Evolutionary conservation across 345 rosid species (phyloP).

Genomic region (Gossypium bickii): DNA sequence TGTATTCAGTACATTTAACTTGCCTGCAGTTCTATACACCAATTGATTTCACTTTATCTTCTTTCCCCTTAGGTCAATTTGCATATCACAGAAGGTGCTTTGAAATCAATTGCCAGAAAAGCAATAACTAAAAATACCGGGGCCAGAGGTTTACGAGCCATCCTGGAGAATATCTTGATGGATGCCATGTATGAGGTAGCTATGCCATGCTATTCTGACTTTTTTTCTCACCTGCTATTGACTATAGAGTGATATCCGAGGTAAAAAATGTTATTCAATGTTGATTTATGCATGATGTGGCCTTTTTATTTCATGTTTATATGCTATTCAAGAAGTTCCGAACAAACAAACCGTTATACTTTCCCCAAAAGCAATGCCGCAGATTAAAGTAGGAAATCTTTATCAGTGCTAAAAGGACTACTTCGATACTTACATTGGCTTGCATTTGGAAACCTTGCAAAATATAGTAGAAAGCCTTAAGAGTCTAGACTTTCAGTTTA

Average conservation of each 20-base stretch:
- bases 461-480: no score
- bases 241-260: background rate
- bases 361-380: no score
- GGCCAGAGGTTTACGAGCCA: constrained; percentile 84
- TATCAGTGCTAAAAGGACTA: no score
- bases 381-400: no score
- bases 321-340: no score
- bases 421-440: no score
- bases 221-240: background rate
- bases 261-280: no score
- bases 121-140: constrained; percentile 88
- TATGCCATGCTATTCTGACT: background rate
- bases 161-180: constrained; percentile 86
- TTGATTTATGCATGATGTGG: no score
- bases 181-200: constrained; percentile 98
- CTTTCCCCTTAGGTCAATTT: constrained; percentile 64
- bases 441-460: no score
- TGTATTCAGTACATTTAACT: background rate
- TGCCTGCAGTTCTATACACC: background rate
- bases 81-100: constrained; percentile 69
- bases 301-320: no score
- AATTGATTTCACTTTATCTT: constrained; percentile 9
- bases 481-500: background rate
- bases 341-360: no score
- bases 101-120: constrained; percentile 76